Conservation (phyloP, 768 basidiomycete genomes). For the Boletellus ananiceps region DNA sequence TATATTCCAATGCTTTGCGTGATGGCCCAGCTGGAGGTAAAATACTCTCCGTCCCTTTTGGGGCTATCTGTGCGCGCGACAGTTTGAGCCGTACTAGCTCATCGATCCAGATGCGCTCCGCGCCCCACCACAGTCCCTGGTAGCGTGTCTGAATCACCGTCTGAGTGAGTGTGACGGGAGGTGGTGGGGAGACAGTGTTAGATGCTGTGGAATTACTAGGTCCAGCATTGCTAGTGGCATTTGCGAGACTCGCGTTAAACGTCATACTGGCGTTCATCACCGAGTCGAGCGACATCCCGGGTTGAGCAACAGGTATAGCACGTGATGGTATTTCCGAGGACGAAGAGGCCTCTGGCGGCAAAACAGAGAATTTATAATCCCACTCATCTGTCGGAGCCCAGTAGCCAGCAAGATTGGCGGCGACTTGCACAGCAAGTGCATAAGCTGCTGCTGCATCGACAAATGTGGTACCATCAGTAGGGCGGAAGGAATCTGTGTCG, state of each 20-base stretch:
- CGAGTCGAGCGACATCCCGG: slow-evolving; percentile 33
- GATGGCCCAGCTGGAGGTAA: slow-evolving; percentile 57
- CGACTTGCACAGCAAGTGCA: slow-evolving; percentile 70
- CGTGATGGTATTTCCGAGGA: background rate
- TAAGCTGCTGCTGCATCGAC: slow-evolving; percentile 56
- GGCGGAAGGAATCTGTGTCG: slow-evolving; percentile 49
- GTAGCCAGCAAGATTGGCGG: slow-evolving; percentile 52
- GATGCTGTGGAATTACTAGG: slow-evolving; percentile 4
- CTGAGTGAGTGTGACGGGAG: slow-evolving; percentile 23
- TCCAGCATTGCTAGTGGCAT: background rate
- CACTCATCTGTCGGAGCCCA: slow-evolving; percentile 77
- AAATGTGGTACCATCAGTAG: slow-evolving; percentile 35
- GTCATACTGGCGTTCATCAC: slow-evolving; percentile 44
- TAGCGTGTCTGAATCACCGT: slow-evolving; percentile 51
- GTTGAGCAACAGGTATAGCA: slow-evolving; percentile 5
- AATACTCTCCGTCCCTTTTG: slow-evolving; percentile 56
- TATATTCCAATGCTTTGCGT: slow-evolving; percentile 27
- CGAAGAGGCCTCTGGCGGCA: slow-evolving; percentile 20
- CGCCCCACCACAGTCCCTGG: slow-evolving; percentile 88
- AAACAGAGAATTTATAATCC: slow-evolving; percentile 51
- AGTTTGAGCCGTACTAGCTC: slow-evolving; percentile 80
- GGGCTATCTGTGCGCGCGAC: slow-evolving; percentile 61
- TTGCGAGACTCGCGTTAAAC: slow-evolving; percentile 36
- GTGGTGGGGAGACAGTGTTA: slow-evolving; percentile 14
- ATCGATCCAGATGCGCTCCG: slow-evolving; percentile 82